Conservation (phyloP, 2,329 filamentous ascomycete genomes). For the Alternaria rosae region DNA sequence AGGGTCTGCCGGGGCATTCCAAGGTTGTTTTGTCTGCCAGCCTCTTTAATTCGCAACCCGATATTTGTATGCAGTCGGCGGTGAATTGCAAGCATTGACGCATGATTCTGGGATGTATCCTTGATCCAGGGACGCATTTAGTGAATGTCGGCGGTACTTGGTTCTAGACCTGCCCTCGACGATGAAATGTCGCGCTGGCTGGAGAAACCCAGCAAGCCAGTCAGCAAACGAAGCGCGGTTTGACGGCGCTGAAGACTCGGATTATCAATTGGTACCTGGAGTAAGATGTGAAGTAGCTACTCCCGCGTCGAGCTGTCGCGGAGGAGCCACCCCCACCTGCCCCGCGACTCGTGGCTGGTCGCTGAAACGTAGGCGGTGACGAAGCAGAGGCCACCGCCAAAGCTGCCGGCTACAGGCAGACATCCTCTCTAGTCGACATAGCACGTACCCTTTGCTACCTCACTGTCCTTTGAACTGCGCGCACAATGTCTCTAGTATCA, state of each 20-base stretch:
- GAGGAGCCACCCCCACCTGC: constrained; percentile 16
- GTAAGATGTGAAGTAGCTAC: neutral
- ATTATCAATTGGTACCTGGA: too few species aligned
- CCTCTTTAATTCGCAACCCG: neutral
- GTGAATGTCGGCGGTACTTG: neutral
- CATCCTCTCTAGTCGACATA: neutral
- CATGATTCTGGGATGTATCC: neutral
- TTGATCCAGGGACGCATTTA: neutral
- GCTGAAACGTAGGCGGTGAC: constrained; percentile 16
- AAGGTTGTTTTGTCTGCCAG: constrained; percentile 15
- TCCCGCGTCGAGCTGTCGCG: neutral
- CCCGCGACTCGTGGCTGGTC: constrained; percentile 11
- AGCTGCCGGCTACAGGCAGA: constrained; percentile 35
- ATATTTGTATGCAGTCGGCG: neutral
- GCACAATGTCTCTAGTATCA: constrained; percentile 27
- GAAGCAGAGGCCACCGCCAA: constrained; percentile 9
- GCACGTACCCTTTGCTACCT: neutral
- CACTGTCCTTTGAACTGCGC: neutral
- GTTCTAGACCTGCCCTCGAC: neutral
- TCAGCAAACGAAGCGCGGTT: neutral
- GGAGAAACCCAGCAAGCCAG: neutral
- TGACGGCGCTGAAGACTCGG: neutral
- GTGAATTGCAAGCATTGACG: neutral
- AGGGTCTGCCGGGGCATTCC: constrained; percentile 10
- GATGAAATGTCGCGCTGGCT: neutral